phyloP scores from a whole-genome alignment of 345 rosid genomes.

The Gynandropsis gynandra region DNA sequence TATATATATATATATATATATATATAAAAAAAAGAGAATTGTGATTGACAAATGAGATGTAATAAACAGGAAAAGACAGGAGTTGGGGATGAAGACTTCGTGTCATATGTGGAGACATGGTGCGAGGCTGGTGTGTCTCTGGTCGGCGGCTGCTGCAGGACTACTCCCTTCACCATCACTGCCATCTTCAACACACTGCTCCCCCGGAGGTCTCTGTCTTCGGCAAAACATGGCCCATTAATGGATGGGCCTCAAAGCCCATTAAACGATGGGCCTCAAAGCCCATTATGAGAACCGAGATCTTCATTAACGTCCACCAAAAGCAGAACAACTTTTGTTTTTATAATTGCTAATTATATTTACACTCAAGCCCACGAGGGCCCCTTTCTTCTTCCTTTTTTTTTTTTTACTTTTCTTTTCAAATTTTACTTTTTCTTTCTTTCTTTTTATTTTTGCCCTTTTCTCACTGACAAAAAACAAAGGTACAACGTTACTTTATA shows the following conservation, averaged over 20 bases:
- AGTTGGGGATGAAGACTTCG: conserved; percentile 62
- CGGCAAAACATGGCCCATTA: not conserved
- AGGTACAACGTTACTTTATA: not conserved
- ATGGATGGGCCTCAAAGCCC: too few species aligned
- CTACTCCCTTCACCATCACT: conserved; percentile 60
- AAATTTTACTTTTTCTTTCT: not conserved
- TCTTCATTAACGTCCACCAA: too few species aligned
- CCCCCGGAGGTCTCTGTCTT: conserved; percentile 26
- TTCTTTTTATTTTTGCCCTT: too few species aligned
- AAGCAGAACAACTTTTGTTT: too few species aligned
- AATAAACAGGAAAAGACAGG: conserved; percentile 75
- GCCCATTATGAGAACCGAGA: too few species aligned
- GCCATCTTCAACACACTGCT: conserved; percentile 43
- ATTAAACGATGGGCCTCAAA: too few species aligned
- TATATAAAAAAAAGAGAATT: not conserved
- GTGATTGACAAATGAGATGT: conserved; percentile 4
- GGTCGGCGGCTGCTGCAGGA: conserved; percentile 65
- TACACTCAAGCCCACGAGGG: conserved; percentile 1
- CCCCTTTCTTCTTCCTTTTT: conserved; percentile 12
- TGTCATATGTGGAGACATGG: conserved; percentile 63
- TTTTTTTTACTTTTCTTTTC: not conserved
- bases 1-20: not conserved
- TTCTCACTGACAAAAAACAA: not conserved
- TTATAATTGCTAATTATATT: conserved; percentile 18
- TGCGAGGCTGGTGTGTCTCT: conserved; percentile 59